phyloP scores from a whole-genome alignment of 148 eudicot species.

The Fagopyrum tataricum region DNA sequence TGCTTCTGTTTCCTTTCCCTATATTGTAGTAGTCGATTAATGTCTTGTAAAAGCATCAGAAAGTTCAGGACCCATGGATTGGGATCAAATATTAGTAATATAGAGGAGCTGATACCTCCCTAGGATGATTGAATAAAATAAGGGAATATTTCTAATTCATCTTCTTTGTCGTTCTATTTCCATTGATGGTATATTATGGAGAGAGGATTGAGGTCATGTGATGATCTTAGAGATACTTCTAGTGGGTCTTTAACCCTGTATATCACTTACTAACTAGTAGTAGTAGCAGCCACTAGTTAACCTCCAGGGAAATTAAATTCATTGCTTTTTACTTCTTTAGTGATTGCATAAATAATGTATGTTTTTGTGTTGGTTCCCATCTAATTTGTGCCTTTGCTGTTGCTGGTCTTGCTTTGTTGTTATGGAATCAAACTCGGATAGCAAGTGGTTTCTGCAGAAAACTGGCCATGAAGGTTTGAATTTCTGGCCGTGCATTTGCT shows the following conservation, averaged over 20 bases:
- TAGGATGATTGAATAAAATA: background rate
- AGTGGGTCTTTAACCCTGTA: background rate
- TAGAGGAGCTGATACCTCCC: background rate
- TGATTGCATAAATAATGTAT: background rate
- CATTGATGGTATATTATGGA: background rate
- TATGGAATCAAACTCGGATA: slow-evolving; percentile 25
- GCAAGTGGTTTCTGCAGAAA: slow-evolving; percentile 98
- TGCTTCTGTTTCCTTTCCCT: background rate
- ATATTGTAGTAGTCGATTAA: background rate
- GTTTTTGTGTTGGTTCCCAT: background rate
- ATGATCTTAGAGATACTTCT: background rate
- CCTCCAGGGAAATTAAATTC: background rate
- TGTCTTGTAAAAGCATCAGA: background rate
- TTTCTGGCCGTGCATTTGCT: slow-evolving; percentile 1
- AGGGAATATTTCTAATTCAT: background rate
- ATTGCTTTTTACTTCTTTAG: background rate
- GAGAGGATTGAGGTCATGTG: background rate
- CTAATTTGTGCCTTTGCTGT: slow-evolving; percentile 13
- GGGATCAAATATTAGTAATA: background rate
- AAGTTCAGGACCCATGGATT: background rate
- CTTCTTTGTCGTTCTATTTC: background rate
- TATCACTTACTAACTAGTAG: background rate
- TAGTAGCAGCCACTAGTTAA: background rate
- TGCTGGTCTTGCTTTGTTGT: slow-evolving; percentile 7
- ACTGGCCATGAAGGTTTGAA: slow-evolving; percentile 76